A percentile compares a stretch with the other conserved stretches of the same genome.
Evolutionary conservation across 805 yeast genomes (phyloP).

Genomic region (Alloascoidea hylecoeti): DNA sequence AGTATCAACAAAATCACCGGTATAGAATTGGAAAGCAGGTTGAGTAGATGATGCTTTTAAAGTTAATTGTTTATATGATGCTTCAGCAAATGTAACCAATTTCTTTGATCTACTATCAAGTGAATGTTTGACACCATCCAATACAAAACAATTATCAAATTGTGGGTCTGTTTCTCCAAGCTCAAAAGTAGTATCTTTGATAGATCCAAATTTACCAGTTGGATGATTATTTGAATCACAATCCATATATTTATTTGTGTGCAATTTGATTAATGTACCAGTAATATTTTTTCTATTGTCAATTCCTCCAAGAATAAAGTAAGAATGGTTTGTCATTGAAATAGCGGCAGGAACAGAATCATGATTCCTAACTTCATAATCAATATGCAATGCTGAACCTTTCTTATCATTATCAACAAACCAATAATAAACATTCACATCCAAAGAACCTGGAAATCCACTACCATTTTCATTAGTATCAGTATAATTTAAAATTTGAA

Average conservation of each 20-base stretch:
- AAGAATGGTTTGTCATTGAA: slow-evolving; percentile 38
- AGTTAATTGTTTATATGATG: slow-evolving; percentile 22
- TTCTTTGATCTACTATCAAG: slow-evolving; percentile 25
- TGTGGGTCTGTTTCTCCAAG: neutral
- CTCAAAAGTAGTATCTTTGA: neutral
- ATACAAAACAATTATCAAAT: neutral
- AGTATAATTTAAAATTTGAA: neutral
- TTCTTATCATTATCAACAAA: neutral
- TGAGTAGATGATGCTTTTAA: slow-evolving; percentile 32
- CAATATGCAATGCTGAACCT: slow-evolving; percentile 18
- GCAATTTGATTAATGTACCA: slow-evolving; percentile 17
- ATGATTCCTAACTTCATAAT: slow-evolving; percentile 16
- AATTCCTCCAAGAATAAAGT: slow-evolving; percentile 27
- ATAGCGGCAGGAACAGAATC: slow-evolving; percentile 26
- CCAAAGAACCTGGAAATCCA: neutral
- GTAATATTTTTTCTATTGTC: slow-evolving; percentile 13
- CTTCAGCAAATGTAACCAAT: slow-evolving; percentile 22
- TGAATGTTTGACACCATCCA: neutral
- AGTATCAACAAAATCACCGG: slow-evolving; percentile 30
- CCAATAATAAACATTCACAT: slow-evolving; percentile 1
- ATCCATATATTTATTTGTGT: neutral
- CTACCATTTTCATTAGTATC: too few relatives aligned
- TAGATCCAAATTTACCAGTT: neutral
- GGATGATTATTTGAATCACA: neutral
- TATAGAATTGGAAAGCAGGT: slow-evolving; percentile 41